These are phyloP conservation scores for Penicillium paneum DNA, from an alignment of 2,329 filamentous ascomycete genomes.

Conservation along the genomic window DNA sequence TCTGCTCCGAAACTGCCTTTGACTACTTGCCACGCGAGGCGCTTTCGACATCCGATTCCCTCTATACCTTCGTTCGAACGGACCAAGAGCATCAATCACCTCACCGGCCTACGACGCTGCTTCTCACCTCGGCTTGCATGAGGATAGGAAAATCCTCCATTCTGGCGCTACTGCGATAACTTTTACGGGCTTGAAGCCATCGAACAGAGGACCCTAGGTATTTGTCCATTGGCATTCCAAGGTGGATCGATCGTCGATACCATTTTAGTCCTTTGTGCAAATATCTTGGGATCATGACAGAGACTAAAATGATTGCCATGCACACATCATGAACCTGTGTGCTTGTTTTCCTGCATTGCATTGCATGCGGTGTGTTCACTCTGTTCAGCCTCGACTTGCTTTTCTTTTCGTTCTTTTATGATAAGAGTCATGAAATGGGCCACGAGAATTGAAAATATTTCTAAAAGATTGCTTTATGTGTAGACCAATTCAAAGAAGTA, in stretches of 20 bases:
- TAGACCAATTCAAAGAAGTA: not conserved
- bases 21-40: conserved; percentile 9
- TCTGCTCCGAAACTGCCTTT: conserved; percentile 12
- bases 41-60: conserved; percentile 6
- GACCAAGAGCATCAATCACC: conserved; percentile 11
- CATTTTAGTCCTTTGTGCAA: conserved; percentile 21
- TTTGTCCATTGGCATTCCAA: conserved; percentile 16
- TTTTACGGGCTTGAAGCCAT: conserved; percentile 31
- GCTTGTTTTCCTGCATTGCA: conserved; percentile 25
- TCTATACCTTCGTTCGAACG: conserved; percentile 14
- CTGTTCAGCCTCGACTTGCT: conserved; percentile 28
- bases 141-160: conserved; percentile 12
- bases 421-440: conserved; percentile 36
- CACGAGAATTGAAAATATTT: conserved; percentile 32
- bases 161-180: conserved; percentile 23
- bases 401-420: conserved; percentile 30
- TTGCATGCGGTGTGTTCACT: conserved; percentile 27
- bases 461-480: not conserved
- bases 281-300: conserved; percentile 24
- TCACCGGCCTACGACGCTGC: conserved; percentile 11
- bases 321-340: conserved; percentile 28
- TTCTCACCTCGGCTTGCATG: conserved; percentile 13
- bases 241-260: conserved; percentile 10
- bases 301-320: conserved; percentile 29
- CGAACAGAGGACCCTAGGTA: conserved; percentile 18